These are phyloP conservation scores for Pichia exigua DNA, from an alignment of 805 yeast genomes.

Conservation along the genomic window DNA sequence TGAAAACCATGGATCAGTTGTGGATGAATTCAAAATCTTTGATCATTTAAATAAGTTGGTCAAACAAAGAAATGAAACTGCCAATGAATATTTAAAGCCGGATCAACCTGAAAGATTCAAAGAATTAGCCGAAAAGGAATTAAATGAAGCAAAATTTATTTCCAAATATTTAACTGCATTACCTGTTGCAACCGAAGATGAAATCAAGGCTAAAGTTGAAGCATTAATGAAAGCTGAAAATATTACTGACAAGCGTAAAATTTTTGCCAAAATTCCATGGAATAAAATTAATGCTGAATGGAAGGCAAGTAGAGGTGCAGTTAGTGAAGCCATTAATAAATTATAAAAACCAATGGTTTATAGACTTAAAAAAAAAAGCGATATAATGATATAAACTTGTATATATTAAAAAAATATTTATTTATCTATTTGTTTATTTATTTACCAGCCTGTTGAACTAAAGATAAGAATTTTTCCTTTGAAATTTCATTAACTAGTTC, in stretches of 20 bases:
- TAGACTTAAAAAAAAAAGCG: not conserved
- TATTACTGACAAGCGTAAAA: slow-evolving; percentile 17
- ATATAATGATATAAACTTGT: not conserved
- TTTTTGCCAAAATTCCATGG: slow-evolving; percentile 31
- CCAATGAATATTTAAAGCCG: slow-evolving; percentile 30
- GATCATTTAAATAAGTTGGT: slow-evolving; percentile 31
- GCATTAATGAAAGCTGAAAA: slow-evolving; percentile 22
- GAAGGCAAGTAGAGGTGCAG: slow-evolving; percentile 29
- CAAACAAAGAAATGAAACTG: slow-evolving; percentile 34
- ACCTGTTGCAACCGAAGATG: slow-evolving; percentile 32
- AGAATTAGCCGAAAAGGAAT: slow-evolving; percentile 31
- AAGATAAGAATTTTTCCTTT: slow-evolving; percentile 81
- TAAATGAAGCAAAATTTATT: slow-evolving; percentile 31
- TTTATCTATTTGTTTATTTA: not conserved
- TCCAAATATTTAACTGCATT: slow-evolving; percentile 26
- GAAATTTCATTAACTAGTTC: slow-evolving; percentile 71
- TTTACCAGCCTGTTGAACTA: slow-evolving; percentile 73
- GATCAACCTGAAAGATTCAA: slow-evolving; percentile 36
- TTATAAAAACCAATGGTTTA: slow-evolving; percentile 6
- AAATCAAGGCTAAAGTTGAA: slow-evolving; percentile 26
- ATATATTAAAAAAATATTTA: not conserved
- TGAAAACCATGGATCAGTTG: slow-evolving; percentile 21
- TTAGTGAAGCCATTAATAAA: slow-evolving; percentile 23
- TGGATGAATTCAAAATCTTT: slow-evolving; percentile 27
- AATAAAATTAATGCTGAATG: slow-evolving; percentile 26